phyloP scores from a whole-genome alignment of 2,329 filamentous ascomycete genomes.

The Hypoxylon sp. region DNA sequence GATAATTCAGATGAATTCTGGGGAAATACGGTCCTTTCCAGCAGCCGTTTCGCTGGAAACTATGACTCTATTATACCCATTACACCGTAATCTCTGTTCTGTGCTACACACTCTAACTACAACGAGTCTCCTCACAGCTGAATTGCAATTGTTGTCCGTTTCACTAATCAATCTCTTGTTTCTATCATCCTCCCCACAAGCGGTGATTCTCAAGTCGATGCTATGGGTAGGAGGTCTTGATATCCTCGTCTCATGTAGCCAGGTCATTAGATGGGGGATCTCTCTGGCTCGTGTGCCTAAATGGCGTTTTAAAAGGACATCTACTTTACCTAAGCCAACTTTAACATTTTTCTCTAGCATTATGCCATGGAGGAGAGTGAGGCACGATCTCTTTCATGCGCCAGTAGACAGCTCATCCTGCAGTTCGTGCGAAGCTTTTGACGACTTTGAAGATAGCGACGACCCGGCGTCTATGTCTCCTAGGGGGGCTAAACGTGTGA shows the following conservation, averaged over 20 bases:
- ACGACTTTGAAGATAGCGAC: conserved; percentile 53
- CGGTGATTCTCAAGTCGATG: conserved; percentile 85
- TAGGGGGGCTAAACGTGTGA: conserved; percentile 41
- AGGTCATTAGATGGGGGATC: conserved; percentile 86
- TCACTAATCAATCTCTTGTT: conserved; percentile 86
- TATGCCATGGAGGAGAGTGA: conserved; percentile 65
- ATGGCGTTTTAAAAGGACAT: conserved; percentile 83
- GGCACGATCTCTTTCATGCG: conserved; percentile 56
- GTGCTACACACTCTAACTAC: conserved; percentile 86
- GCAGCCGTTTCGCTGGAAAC: conserved; percentile 67
- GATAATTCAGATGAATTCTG: conserved; percentile 51
- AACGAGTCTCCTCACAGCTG: conserved; percentile 87
- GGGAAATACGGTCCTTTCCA: conserved; percentile 21
- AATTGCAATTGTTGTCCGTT: conserved; percentile 88
- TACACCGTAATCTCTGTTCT: conserved; percentile 83
- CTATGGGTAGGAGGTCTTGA: conserved; percentile 87
- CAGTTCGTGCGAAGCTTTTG: conserved; percentile 54
- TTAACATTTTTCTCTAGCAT: conserved; percentile 58
- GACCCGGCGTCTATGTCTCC: conserved; percentile 24
- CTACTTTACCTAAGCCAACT: conserved; percentile 56
- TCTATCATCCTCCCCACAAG: conserved; percentile 84
- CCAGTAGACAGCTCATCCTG: conserved; percentile 53
- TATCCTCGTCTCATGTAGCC: conserved; percentile 79
- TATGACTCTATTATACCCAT: conserved; percentile 79
- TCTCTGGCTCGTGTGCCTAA: conserved; percentile 88